Conservation (phyloP, 2,329 filamentous ascomycete genomes). For the Rachicladosporium sp. region DNA sequence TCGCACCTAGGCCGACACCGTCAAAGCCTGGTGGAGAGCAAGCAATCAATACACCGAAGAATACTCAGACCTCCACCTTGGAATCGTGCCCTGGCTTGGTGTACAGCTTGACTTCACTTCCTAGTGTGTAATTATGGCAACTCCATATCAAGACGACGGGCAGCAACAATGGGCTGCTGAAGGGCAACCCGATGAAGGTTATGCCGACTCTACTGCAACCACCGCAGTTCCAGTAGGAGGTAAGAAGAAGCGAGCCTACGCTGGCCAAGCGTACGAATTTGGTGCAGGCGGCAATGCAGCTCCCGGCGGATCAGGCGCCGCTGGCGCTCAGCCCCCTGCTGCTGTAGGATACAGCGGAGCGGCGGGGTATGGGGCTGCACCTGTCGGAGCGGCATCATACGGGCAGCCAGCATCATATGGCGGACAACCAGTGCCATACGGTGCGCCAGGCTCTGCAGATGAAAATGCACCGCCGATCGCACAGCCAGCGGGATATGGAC, state of each 20-base stretch:
- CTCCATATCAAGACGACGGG: constrained; percentile 5
- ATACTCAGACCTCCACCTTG: no score
- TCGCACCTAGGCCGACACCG: no score
- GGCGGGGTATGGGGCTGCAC: constrained; percentile 33
- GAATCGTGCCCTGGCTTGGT: no score
- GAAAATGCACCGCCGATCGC: constrained; percentile 1
- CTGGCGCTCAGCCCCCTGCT: constrained; percentile 25
- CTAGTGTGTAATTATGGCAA: constrained; percentile 3
- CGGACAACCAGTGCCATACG: constrained; percentile 17
- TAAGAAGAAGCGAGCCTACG: constrained; percentile 92
- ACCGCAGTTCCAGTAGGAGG: constrained; percentile 14
- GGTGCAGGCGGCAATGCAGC: constrained; percentile 66
- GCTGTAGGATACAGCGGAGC: constrained; percentile 7
- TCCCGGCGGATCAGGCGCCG: constrained; percentile 22
- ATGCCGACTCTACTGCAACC: constrained; percentile 11
- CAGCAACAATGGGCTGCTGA: constrained; percentile 5
- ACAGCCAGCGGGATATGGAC: constrained; percentile 6
- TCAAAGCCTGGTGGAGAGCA: no score
- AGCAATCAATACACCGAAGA: no score
- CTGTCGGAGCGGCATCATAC: constrained; percentile 19
- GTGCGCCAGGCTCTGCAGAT: constrained; percentile 11
- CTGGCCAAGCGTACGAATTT: constrained; percentile 88
- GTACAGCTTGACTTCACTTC: not conserved
- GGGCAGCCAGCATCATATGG: constrained; percentile 13
- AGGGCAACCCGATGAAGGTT: constrained; percentile 9